These are phyloP conservation scores for Lasiosphaeriaceae sp. DNA, from an alignment of 495 filamentous ascomycete species.

Conservation along the genomic window DNA sequence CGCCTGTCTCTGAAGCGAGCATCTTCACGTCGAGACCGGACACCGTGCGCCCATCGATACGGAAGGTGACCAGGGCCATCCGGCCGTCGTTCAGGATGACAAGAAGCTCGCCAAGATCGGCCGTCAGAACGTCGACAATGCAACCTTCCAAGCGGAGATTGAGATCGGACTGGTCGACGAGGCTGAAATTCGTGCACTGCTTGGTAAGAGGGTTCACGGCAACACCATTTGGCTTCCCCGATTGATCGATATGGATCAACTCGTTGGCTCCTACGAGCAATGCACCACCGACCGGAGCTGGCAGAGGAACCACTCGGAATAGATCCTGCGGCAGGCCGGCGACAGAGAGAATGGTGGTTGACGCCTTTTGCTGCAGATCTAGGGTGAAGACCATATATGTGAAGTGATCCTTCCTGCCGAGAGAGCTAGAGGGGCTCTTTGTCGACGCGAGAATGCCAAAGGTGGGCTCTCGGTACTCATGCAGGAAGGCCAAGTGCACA, in stretches of 20 bases:
- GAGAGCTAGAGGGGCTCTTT: conserved; percentile 62
- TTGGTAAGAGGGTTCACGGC: conserved; percentile 90
- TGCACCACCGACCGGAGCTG: conserved; percentile 81
- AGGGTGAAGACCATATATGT: conserved; percentile 93
- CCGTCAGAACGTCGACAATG: conserved; percentile 67
- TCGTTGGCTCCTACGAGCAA: conserved; percentile 85
- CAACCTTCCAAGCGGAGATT: conserved; percentile 79
- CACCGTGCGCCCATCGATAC: conserved; percentile 87
- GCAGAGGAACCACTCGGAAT: conserved; percentile 77
- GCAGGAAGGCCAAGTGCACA: conserved; percentile 85
- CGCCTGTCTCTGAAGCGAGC: conserved; percentile 57
- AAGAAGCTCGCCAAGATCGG: conserved; percentile 74
- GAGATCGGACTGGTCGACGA: conserved; percentile 82
- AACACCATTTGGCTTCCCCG: conserved; percentile 86
- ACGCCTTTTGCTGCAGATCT: conserved; percentile 89
- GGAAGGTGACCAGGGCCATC: conserved; percentile 74
- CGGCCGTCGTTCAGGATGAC: conserved; percentile 76
- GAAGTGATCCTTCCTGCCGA: conserved; percentile 80
- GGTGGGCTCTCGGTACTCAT: conserved; percentile 96
- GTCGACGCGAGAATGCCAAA: conserved; percentile 89
- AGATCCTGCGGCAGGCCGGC: conserved; percentile 82
- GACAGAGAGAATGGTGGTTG: conserved; percentile 87
- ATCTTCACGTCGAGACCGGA: conserved; percentile 72
- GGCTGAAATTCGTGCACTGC: conserved; percentile 68
- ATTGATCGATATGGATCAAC: conserved; percentile 92